phyloP scores from a whole-genome alignment of 2,329 filamentous ascomycete genomes.

The Claviceps pusilla region DNA sequence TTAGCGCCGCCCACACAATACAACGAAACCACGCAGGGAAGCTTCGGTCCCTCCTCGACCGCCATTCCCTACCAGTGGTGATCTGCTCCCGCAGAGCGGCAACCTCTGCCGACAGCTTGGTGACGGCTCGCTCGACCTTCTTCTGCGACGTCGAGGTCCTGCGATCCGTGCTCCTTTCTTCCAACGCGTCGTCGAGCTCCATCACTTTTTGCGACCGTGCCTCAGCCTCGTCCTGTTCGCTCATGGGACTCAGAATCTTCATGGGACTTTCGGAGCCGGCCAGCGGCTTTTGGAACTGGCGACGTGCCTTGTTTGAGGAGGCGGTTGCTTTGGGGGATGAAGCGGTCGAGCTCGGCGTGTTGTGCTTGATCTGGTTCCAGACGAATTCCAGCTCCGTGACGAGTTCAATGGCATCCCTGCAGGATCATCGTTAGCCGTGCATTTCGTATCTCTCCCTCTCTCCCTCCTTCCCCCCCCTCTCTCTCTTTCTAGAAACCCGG shows the following conservation, averaged over 20 bases:
- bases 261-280: conserved; percentile 41
- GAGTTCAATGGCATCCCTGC: conserved; percentile 65
- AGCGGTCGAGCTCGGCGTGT: conserved; percentile 49
- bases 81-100: conserved; percentile 87
- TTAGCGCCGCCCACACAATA: conserved; percentile 51
- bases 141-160: conserved; percentile 55
- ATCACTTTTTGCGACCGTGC: conserved; percentile 34
- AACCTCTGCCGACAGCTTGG: conserved; percentile 82
- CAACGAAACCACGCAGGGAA: conserved; percentile 57
- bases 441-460: neutral
- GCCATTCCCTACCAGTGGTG: conserved; percentile 58
- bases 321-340: conserved; percentile 36
- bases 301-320: conserved; percentile 15
- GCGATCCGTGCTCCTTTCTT: conserved; percentile 22
- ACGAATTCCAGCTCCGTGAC: conserved; percentile 96
- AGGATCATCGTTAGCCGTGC: neutral
- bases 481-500: neutral
- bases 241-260: conserved; percentile 70
- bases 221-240: conserved; percentile 60
- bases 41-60: conserved; percentile 47
- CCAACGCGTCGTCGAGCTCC: conserved; percentile 30
- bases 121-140: conserved; percentile 70
- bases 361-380: conserved; percentile 94
- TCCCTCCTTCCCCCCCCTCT: neutral
- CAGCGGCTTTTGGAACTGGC: conserved; percentile 31